Base-by-base conservation (phyloP, 495 filamentous ascomycete genomes). In the Umbilicaria muhlenbergii region DNA sequence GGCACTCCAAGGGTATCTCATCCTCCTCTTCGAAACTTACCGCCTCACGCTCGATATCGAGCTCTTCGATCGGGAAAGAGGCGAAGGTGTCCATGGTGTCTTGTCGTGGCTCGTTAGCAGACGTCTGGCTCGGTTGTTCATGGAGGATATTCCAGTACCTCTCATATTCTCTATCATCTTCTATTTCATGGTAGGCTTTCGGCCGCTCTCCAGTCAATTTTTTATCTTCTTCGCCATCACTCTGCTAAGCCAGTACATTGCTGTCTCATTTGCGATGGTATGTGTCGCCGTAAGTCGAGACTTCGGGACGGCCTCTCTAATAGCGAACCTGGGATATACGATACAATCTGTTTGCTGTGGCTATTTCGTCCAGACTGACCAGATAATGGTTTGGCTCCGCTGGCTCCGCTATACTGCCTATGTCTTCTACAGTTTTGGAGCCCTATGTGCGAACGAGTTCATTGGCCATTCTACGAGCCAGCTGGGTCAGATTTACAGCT, bases 141-240 rank as follows among this genome's bases (percentile, higher is more conserved):
- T 75, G 0, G 81, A 86, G 51, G 81, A 86, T 55, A 41, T 85
- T 15, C 73, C 74, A 5, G 77, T 82, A 5, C 81, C 81, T 0
- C 59, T 85, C 17, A 49, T 83, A 4, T 86, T 78, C 43, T 71
- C 70, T 18, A 54, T 74, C 38, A 80, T 83, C 5, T 81, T 69
- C 54, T 86, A 86, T 54, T 84, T 81, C 55, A 83, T 85, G 77
- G 73, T 73, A 32, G 81, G 80, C 33, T 83, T 83, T 52, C 70
- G 78, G 32, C 55, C 65, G 2, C 62, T 74, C 12, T 71, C 67
- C 2, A 53, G 42, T 1, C 73, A 78, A 36, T 85, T 81, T 53
- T 77, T 86, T 44, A 74, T 69, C 5, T 86, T 83, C 56, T 77
- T 85, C 44, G 55, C 65, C 5, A 55, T 85, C 24, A 63, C 71